Conservation (phyloP, 768 basidiomycete species). For the Cantharellus anzutake region DNA sequence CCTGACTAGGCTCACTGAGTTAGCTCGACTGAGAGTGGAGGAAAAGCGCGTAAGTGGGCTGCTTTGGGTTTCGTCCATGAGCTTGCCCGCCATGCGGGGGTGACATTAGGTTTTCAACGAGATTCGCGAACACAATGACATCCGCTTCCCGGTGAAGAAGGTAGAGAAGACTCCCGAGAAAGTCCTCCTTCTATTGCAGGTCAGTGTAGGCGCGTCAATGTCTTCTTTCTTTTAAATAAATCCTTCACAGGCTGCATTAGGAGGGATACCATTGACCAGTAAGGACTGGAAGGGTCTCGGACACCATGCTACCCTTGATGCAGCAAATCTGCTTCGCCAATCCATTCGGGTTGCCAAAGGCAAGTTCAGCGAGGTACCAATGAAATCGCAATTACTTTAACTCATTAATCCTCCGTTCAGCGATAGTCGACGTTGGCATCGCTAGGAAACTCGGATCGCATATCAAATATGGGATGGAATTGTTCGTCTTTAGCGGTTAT, state of each 20-base stretch:
- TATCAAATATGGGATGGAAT: constrained; percentile 39
- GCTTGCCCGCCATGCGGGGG: background rate
- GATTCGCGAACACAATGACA: constrained; percentile 50
- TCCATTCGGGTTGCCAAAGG: constrained; percentile 60
- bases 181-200: constrained; percentile 64
- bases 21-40: constrained; percentile 43
- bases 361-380: constrained; percentile 13
- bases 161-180: constrained; percentile 58
- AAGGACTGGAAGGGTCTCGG: constrained; percentile 54
- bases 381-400: background rate
- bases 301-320: constrained; percentile 54
- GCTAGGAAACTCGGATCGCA: constrained; percentile 44
- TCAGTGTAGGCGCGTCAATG: constrained; percentile 13
- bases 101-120: constrained; percentile 36
- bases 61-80: background rate
- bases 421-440: constrained; percentile 59
- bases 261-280: constrained; percentile 46
- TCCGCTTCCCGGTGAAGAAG: constrained; percentile 58
- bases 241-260: constrained; percentile 39
- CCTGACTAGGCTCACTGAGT: constrained; percentile 36
- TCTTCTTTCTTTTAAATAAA: background rate
- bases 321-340: constrained; percentile 51
- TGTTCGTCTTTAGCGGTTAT: background rate
- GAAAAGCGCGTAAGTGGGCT: constrained; percentile 42
- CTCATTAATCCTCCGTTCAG: constrained; percentile 20